Evolutionary conservation across 2,329 filamentous ascomycete genomes (phyloP), one percentile per base, ranked within the genome.

Genomic region (Verticillium isaacii): DNA sequence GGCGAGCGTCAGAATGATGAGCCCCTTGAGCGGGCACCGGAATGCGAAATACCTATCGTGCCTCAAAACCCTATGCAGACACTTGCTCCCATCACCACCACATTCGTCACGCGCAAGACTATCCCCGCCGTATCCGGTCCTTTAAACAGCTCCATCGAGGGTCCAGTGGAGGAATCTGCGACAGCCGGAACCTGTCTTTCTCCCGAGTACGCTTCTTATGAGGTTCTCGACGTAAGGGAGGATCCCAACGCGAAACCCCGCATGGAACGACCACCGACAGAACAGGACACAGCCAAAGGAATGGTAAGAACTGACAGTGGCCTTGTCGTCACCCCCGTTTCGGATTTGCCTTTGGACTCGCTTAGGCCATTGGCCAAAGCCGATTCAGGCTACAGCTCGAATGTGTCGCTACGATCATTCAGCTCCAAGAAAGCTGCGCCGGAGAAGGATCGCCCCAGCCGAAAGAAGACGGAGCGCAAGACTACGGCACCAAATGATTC

Each of bases 361-460:
- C 73, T 73, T 17, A 80, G 78, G 60, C 72, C 80, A 5, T 72
- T 85, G n/a, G 78, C 80, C 36, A 86, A 86, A 64, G 80, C 83
- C 45, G 85, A 88, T 67, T 87, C 84, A 32, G 85, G 85, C 17
- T 88, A 88, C 67, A 84, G 84, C 67, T 88, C 85, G 8, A 86
- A 82, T 66, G 74, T 83, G 5, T 88, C 85, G 14, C 70, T 86
- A 19, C 78, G 82, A 45, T 87, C 85, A 0, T 77, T 83, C n/a
- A 75, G 71, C 60, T 73, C 76, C 25, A 68, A 71, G 9, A 50
- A 73, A 62, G 55, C 59, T 50, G 61, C 34, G 9, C 15, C 12
- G 15, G 56, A 39, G 25, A 56, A 45, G n/a, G 59, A 34, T 32
- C 57, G 58, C 14, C 23, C 17, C 17, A 23, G 39, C 19, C 39